phyloP scores from a whole-genome alignment of 257 asterid genomes.

The Solanum megistacrolobum region DNA sequence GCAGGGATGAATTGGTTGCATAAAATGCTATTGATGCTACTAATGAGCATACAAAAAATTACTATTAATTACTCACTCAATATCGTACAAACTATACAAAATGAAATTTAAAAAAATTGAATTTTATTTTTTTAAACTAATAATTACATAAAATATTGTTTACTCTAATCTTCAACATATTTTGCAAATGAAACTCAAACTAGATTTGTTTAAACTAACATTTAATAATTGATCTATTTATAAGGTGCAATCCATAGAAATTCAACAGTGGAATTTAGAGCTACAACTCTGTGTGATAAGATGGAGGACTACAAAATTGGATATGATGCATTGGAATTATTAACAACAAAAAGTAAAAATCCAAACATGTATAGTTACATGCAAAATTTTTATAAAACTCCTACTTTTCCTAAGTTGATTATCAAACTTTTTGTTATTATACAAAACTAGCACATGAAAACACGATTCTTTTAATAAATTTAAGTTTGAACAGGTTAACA shows the following conservation, averaged over 20 bases:
- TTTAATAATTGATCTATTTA: too few relatives aligned
- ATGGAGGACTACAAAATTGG: constrained; percentile 26
- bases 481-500: too few relatives aligned
- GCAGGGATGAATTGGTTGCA: neutral
- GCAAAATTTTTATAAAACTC: neutral
- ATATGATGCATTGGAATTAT: constrained; percentile 3
- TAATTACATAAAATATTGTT: neutral
- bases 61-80: neutral
- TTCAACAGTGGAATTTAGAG: constrained; percentile 9
- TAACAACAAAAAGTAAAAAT: neutral
- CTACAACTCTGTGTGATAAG: constrained; percentile 14
- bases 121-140: too few relatives aligned
- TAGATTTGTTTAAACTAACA: neutral
- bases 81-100: neutral
- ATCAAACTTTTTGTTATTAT: neutral
- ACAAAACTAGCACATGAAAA: neutral
- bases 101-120: neutral
- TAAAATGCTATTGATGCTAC: neutral
- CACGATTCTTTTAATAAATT: neutral
- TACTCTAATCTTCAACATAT: neutral
- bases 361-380: neutral
- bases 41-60: neutral
- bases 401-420: neutral
- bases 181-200: neutral
- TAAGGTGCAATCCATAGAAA: neutral